A percentile compares a stretch with the other conserved stretches of the same genome.
phyloP scores from a whole-genome alignment of 306 rosid genomes.

The Cucurbita ficifolia region DNA sequence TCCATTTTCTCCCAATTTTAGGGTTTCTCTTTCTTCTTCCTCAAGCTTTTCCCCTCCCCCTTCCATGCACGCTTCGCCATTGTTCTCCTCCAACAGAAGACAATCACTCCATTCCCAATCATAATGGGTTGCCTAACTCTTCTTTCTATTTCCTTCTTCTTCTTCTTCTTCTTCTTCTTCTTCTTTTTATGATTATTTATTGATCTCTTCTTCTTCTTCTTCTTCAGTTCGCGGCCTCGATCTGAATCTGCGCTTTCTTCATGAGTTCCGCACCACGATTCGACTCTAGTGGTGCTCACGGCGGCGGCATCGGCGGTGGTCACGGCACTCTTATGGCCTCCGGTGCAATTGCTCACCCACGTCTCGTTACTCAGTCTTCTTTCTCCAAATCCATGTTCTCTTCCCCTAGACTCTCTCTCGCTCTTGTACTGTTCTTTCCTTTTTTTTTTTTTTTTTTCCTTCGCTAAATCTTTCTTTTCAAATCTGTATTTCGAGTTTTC shows the following conservation, averaged over 20 bases:
- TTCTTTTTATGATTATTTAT: too few relatives aligned
- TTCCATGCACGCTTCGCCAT: too few relatives aligned
- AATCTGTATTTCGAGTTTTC: neutral
- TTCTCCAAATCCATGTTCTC: constrained; percentile 76
- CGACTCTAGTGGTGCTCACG: constrained; percentile 36
- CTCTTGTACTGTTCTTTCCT: constrained; percentile 39
- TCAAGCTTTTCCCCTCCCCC: too few relatives aligned
- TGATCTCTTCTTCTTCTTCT: too few relatives aligned
- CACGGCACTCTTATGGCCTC: constrained; percentile 39
- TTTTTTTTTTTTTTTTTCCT: too few relatives aligned
- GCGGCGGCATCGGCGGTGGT: constrained; percentile 19
- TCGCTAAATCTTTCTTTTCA: too few relatives aligned
- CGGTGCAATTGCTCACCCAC: constrained; percentile 61
- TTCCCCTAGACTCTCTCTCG: constrained; percentile 84
- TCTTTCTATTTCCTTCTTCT: neutral
- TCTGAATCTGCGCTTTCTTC: neutral
- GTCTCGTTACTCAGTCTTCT: constrained; percentile 48
- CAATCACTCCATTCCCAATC: neutral
- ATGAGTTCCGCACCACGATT: constrained; percentile 5
- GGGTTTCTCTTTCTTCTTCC: too few relatives aligned
- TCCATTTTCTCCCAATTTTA: too few relatives aligned
- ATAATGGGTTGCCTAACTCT: neutral
- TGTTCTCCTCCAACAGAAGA: too few relatives aligned
- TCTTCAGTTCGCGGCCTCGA: neutral
- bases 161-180: neutral